phyloP scores from a whole-genome alignment of 176 grass and related monocot species.

The Musa schizocarpa region DNA sequence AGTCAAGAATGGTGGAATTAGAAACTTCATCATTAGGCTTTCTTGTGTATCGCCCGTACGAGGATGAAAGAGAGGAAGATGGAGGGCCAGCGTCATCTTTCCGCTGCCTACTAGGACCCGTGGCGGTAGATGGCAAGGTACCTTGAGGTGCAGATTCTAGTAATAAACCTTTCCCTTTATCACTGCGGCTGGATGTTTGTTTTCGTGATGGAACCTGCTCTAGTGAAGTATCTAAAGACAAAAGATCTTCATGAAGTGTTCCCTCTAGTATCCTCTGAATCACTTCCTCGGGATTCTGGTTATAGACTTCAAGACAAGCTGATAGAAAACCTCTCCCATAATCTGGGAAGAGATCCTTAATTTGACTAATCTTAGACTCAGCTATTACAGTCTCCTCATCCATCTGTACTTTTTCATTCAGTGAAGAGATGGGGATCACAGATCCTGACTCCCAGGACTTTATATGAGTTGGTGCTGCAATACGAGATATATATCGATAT shows the following conservation, averaged over 20 bases:
- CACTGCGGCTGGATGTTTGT: constrained; percentile 33
- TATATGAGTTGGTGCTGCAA: constrained; percentile 40
- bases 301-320: constrained; percentile 90
- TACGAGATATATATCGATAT: constrained; percentile 57
- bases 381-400: constrained; percentile 58
- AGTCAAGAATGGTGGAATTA: constrained; percentile 48
- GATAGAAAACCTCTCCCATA: constrained; percentile 85
- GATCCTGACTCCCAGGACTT: constrained; percentile 38
- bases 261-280: constrained; percentile 86
- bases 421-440: constrained; percentile 43
- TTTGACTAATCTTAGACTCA: constrained; percentile 97
- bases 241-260: constrained; percentile 88
- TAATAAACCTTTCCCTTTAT: constrained; percentile 82
- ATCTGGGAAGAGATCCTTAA: constrained; percentile 82
- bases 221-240: constrained; percentile 62
- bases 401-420: constrained; percentile 39
- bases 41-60: constrained; percentile 77
- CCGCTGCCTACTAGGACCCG: constrained; percentile 16
- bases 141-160: constrained; percentile 33
- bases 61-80: constrained; percentile 50
- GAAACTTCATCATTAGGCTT: constrained; percentile 49
- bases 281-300: constrained; percentile 73
- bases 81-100: constrained; percentile 27
- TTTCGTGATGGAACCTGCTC: constrained; percentile 59
- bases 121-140: constrained; percentile 23